Base-by-base conservation (phyloP, 2,329 filamentous ascomycete genomes). In the Pseudogymnoascus sp. region DNA sequence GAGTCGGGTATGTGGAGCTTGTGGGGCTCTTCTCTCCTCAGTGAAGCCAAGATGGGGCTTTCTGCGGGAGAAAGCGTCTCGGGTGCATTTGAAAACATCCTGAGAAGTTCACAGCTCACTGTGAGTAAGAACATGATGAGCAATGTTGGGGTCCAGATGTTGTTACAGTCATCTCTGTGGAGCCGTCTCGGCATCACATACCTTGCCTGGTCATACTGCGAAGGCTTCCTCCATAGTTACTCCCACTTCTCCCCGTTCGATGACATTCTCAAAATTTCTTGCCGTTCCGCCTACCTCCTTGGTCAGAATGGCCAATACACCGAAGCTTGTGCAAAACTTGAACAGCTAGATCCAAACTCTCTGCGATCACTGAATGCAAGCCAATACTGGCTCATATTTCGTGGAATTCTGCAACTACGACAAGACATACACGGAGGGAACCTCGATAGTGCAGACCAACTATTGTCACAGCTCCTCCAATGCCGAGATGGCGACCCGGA, bases 1-100 rank as follows among this genome's bases (percentile, higher is more conserved):
- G 93, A 97, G 71, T 85, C 86, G 0, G 90, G 90, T 63, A 93
- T 95, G 84, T 95, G 90, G 84, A 86, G 87, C 61, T 78, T 97
- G 2, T 86, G 93, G 77, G 91, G 89, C 71, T 92, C 91, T 1
- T 90, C 91, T 1, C 78, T 96, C 13, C 80, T 96, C 62, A 92
- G 88, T 69, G 93, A 97, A 75, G 91, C 92, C 2, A 96, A 93
- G 72, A 78, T 96, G 44, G 84, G 84, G 19, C 80, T 97, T 63
- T 82, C 85, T 62, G 88, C 87, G 70, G 91, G 91, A 9, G 84
- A 85, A 76, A 82, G 88, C 71, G 73, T 83, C 59, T 78, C 81
- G 3, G 79, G 77, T 6, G 86, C 90, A 1, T 80, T 95, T 61
- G 92, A 96, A 72, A 84, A 88, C 68, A 83, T 96, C 65, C 83